Evolutionary conservation across 2,329 filamentous ascomycete genomes (phyloP).

Genomic region (Colletotrichum gigasporum): DNA sequence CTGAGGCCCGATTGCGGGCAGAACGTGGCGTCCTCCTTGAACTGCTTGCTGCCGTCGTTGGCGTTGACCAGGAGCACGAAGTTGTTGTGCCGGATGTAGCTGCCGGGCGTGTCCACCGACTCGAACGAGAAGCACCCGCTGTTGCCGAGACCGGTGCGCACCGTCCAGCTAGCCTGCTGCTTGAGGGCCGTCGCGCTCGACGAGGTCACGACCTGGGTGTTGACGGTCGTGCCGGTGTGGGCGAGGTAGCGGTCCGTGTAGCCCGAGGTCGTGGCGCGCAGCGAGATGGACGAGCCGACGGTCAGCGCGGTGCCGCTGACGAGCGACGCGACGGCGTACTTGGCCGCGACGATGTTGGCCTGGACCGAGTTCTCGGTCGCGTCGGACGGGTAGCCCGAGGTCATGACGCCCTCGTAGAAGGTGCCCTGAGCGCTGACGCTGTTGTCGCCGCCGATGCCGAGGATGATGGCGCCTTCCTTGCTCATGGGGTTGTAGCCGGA

Average conservation of each 20-base stretch:
- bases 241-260: constrained; percentile 64
- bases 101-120: constrained; percentile 65
- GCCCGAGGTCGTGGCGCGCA: constrained; percentile 64
- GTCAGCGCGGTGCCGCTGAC: constrained; percentile 57
- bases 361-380: constrained; percentile 66
- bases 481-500: constrained; percentile 69
- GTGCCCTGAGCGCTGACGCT: constrained; percentile 68
- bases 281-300: constrained; percentile 59
- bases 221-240: constrained; percentile 59
- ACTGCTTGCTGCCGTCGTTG: constrained; percentile 64
- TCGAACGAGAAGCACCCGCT: constrained; percentile 70
- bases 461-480: constrained; percentile 72
- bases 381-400: constrained; percentile 68
- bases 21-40: constrained; percentile 71
- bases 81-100: constrained; percentile 65
- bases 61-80: constrained; percentile 60
- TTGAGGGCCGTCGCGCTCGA: constrained; percentile 60
- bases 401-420: constrained; percentile 74
- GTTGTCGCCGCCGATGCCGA: constrained; percentile 78
- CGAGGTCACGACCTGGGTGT: constrained; percentile 64
- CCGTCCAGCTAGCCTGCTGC: constrained; percentile 61
- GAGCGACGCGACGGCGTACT: constrained; percentile 59
- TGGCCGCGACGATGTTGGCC: constrained; percentile 67
- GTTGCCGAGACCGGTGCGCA: constrained; percentile 64
- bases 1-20: constrained; percentile 63